Evolutionary conservation across 2,329 filamentous ascomycete genomes (phyloP).

Genomic region (Epichloe brachyelytri): DNA sequence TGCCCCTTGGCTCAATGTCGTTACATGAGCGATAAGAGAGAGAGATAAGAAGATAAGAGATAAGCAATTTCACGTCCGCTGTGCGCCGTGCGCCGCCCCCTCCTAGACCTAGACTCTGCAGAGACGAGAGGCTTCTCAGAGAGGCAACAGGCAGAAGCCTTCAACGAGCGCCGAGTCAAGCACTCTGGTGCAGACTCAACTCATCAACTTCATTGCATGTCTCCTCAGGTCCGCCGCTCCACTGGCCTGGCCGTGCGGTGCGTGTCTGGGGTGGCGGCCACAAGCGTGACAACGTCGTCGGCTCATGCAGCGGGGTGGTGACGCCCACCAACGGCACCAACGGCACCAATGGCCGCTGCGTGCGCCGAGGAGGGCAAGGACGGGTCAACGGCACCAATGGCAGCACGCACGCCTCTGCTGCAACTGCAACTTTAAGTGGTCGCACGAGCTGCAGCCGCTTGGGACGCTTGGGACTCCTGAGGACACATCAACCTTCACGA

Average conservation of each 20-base stretch:
- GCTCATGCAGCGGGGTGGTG: background rate
- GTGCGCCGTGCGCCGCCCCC: no score
- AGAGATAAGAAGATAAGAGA: no score
- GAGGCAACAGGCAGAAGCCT: no score
- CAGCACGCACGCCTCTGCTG: no score
- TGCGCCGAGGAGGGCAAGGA: no score
- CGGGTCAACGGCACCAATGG: no score
- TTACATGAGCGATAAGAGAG: background rate
- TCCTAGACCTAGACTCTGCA: no score
- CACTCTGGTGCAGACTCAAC: background rate
- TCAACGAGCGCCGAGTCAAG: background rate
- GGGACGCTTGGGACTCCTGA: background rate
- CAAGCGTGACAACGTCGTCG: background rate
- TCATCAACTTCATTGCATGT: slow-evolving; percentile 13
- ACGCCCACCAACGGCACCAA: background rate
- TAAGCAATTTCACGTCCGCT: no score
- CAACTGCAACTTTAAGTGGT: background rate
- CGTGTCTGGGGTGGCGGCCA: background rate
- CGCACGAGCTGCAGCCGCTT: slow-evolving; percentile 1
- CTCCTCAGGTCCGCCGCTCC: slow-evolving; percentile 20
- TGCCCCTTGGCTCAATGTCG: background rate
- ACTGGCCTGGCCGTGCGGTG: slow-evolving; percentile 15
- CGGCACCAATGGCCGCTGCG: background rate
- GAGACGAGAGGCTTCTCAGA: no score
- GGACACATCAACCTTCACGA: slow-evolving; percentile 9